Evolutionary conservation across 805 yeast species (phyloP), one percentile per base, ranked within the genome.

Genomic region (Metschnikowia arizonensis): DNA sequence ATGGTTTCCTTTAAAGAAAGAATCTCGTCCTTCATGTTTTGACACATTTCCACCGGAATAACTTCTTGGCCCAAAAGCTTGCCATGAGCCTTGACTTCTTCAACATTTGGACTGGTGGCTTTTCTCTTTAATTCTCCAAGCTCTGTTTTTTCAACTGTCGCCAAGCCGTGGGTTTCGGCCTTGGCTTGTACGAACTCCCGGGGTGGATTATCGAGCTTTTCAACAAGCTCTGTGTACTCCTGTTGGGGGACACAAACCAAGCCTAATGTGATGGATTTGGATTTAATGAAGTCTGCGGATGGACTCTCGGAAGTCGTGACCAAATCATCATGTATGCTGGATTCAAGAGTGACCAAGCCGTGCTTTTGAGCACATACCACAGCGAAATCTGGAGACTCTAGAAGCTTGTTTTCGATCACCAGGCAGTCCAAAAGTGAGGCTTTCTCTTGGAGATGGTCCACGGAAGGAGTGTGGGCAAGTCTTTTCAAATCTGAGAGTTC

Each of bases 391-490:
- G 15, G 26, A 12, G 49, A 45, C 8, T 28, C 33, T 3, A 38
- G n/a, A 10, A 28, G 19, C n/a, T 18, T 12, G 33, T 18, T 29
- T 18, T 28, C 19, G 10, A 38, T 29, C n/a, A 38, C 26, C 19
- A 19, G 12, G 19, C 17, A 23, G 10, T 23, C 39, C 31, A 42
- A 24, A 5, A 11, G 17, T 8, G 8, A 10, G 4, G 52, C 52
- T 35, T 42, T 45, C 21, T 49, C 44, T 2, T 19, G 19, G 21
- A 49, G 15, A n/a, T 49, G 46, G 1, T 6, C 54, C 5, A 45
- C 33, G 2, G 56, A 33, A 4, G 63, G 62, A 11, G 41, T 37
- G 21, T 50, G 45, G 1, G 56, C 61, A 17, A 47, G 32, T 35
- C 44, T 45, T 19, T 49, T 44, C 43, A 59, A 46, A 3, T 37